A percentile compares a stretch with the other conserved stretches of the same genome.
Evolutionary conservation across 345 rosid genomes (phyloP).

Genomic region (Camelina hispida): DNA sequence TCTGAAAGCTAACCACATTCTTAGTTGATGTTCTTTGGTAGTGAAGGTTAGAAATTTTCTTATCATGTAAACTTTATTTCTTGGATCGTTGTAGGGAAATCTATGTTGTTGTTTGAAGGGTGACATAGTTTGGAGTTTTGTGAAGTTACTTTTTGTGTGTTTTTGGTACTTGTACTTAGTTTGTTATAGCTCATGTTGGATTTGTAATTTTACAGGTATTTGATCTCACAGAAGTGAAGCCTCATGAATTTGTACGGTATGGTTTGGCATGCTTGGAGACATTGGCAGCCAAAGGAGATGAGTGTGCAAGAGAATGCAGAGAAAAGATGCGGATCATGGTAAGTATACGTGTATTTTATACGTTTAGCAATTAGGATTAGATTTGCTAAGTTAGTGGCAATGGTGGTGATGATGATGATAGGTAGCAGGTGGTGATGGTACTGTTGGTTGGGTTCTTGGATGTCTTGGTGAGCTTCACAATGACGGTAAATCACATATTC

Average conservation of each 20-base stretch:
- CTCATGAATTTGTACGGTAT: conserved; percentile 71
- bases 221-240: conserved; percentile 84
- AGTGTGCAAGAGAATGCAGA: conserved; percentile 79
- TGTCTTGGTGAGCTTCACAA: conserved; percentile 74
- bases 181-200: conserved; percentile 19
- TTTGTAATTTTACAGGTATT: conserved; percentile 64
- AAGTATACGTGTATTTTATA: no score
- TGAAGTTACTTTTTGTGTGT: background rate
- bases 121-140: conserved; percentile 6
- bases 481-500: conserved; percentile 64
- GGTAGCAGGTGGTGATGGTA: conserved; percentile 99
- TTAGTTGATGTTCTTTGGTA: background rate
- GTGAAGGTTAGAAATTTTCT: background rate
- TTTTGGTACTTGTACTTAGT: conserved; percentile 4
- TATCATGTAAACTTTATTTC: background rate
- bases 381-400: background rate
- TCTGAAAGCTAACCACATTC: background rate
- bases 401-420: conserved; percentile 38
- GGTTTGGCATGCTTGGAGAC: conserved; percentile 82
- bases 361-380: background rate
- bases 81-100: background rate
- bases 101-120: conserved; percentile 12
- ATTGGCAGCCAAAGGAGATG: conserved; percentile 67
- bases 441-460: conserved; percentile 96
- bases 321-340: conserved; percentile 81